Evolutionary conservation across 1,284 basidiomycete species (phyloP).

Genomic region (Ceratorhiza oryzae-sativae): DNA sequence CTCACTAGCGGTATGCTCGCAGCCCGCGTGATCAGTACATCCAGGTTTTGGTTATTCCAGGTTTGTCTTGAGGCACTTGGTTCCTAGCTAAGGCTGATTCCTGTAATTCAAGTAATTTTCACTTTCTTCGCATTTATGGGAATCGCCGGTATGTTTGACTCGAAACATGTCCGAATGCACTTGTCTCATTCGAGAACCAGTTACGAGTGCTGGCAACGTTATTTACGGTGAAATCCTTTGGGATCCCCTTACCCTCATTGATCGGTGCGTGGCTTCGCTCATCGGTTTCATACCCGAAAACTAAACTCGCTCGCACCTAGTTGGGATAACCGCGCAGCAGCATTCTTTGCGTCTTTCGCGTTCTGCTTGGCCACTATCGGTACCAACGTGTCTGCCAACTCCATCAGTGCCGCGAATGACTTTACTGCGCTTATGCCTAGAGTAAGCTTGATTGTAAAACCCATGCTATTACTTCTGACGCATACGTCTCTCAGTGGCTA

Average conservation of each 20-base stretch:
- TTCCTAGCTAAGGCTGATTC: slow-evolving; percentile 38
- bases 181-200: slow-evolving; percentile 29
- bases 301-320: slow-evolving; percentile 59
- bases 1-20: slow-evolving; percentile 26
- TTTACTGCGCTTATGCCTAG: slow-evolving; percentile 70
- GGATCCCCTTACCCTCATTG: slow-evolving; percentile 52
- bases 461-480: neutral
- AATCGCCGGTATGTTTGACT: slow-evolving; percentile 68
- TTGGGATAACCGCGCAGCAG: slow-evolving; percentile 78
- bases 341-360: slow-evolving; percentile 75
- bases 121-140: slow-evolving; percentile 64
- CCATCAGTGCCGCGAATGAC: slow-evolving; percentile 76
- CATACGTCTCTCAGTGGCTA: slow-evolving; percentile 57
- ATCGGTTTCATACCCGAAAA: neutral
- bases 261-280: slow-evolving; percentile 25
- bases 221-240: slow-evolving; percentile 66
- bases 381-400: slow-evolving; percentile 73
- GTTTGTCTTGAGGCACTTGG: neutral
- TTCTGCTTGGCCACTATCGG: slow-evolving; percentile 74
- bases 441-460: slow-evolving; percentile 1
- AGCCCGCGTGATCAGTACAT: slow-evolving; percentile 35
- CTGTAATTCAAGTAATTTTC: slow-evolving; percentile 72
- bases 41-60: slow-evolving; percentile 23
- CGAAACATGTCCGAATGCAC: slow-evolving; percentile 39
- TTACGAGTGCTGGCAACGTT: slow-evolving; percentile 57